Evolutionary conservation across 1,284 basidiomycete genomes (phyloP).

Genomic region (Moesziomyces parantarcticus): DNA sequence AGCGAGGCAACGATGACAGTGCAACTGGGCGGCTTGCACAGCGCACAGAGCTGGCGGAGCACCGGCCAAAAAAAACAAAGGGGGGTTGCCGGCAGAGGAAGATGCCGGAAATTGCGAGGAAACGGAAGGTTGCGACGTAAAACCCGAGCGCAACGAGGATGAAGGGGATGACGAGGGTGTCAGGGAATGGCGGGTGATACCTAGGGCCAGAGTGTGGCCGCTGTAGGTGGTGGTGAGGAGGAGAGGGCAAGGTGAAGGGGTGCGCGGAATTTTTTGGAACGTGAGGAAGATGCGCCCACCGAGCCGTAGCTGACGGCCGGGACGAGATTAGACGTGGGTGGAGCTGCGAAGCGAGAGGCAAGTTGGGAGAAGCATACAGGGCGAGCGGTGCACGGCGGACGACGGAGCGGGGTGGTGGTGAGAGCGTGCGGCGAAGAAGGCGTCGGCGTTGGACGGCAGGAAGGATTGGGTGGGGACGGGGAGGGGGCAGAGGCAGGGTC

Average conservation of each 20-base stretch:
- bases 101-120: not conserved
- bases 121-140: not conserved
- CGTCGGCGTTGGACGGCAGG: conserved; percentile 1
- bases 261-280: no score
- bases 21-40: not conserved
- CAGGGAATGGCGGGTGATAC: no score
- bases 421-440: no score
- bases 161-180: no score
- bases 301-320: no score
- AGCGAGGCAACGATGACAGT: not conserved
- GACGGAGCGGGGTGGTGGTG: no score
- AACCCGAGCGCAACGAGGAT: not conserved
- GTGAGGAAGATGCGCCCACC: no score
- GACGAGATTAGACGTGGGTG: no score
- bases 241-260: not conserved
- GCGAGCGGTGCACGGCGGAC: no score
- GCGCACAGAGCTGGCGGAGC: not conserved
- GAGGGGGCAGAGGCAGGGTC: not conserved
- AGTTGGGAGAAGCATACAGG: no score
- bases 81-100: not conserved
- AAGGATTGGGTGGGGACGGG: conserved; percentile 6
- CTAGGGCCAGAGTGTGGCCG: not conserved
- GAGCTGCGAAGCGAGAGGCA: no score
- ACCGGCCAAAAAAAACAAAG: not conserved
- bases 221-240: not conserved